phyloP scores from a whole-genome alignment of 305 asterid genomes.

The Fraxinus albicans region DNA sequence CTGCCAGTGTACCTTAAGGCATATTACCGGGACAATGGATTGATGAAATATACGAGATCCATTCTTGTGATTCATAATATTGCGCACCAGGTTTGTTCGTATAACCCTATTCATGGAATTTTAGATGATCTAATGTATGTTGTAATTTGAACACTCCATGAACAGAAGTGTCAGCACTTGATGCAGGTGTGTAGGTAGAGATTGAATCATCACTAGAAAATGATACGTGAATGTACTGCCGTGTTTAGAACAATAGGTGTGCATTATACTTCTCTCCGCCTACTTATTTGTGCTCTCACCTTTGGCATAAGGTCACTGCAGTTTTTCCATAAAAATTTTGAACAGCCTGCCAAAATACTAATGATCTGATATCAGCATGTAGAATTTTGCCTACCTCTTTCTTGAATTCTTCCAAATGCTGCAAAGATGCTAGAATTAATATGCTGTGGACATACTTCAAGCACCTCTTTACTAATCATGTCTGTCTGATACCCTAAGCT shows the following conservation, averaged over 20 bases:
- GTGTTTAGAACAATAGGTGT: neutral
- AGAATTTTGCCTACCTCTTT: neutral
- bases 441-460: neutral
- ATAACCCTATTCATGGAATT: conserved; percentile 9
- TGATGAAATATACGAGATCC: conserved; percentile 82
- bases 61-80: conserved; percentile 92
- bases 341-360: neutral
- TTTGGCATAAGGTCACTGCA: neutral
- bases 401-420: neutral
- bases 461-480: neutral
- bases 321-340: neutral
- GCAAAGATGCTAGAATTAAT: neutral
- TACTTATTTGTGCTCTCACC: neutral
- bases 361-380: neutral
- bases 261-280: neutral
- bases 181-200: neutral
- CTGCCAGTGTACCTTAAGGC: conserved; percentile 95
- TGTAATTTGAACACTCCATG: neutral
- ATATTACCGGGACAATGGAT: conserved; percentile 84
- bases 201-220: neutral
- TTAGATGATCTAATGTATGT: conserved; percentile 1
- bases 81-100: conserved; percentile 87
- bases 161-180: neutral
- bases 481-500: neutral
- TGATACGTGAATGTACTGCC: neutral